A percentile compares a stretch with the other conserved stretches of the same genome.
phyloP scores from a whole-genome alignment of 2,329 filamentous ascomycete genomes.

The Pyricularia sp. region DNA sequence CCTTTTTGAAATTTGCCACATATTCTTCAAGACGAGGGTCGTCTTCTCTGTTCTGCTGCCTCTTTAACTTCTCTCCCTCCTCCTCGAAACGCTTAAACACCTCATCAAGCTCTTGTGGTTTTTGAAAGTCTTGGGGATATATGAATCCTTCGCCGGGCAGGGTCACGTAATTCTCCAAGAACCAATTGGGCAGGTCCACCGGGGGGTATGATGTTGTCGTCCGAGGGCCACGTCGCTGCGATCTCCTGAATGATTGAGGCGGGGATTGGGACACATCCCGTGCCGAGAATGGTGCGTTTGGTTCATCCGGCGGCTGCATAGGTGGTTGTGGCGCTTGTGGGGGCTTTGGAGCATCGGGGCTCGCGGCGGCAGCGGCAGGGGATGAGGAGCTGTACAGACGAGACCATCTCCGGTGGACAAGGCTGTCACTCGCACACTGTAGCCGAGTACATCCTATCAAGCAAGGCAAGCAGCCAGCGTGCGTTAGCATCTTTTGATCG shows the following conservation, averaged over 20 bases:
- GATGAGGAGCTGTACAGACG: not conserved
- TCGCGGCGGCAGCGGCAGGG: not conserved
- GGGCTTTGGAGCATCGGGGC: not conserved
- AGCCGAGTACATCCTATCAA: not conserved
- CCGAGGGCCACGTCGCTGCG: not conserved
- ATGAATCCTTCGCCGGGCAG: slow-evolving; percentile 8
- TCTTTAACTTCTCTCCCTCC: not conserved
- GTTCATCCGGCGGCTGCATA: not conserved
- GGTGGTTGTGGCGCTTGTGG: not conserved
- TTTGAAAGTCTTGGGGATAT: not conserved
- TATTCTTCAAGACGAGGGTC: not conserved
- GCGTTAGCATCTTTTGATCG: not conserved
- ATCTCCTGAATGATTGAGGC: not conserved
- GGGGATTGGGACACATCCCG: not conserved
- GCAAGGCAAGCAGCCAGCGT: not conserved
- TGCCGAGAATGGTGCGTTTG: not conserved
- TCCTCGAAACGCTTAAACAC: slow-evolving; percentile 7
- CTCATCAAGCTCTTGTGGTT: slow-evolving; percentile 15
- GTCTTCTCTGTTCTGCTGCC: not conserved
- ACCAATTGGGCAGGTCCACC: slow-evolving; percentile 42
- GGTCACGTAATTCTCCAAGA: slow-evolving; percentile 37
- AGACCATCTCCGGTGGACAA: not conserved
- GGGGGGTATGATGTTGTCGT: slow-evolving; percentile 21
- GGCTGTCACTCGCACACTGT: not conserved
- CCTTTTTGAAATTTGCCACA: not conserved